Evolutionary conservation across 371 early-diverging fungal species (phyloP).

Genomic region (Batkoa obscura): DNA sequence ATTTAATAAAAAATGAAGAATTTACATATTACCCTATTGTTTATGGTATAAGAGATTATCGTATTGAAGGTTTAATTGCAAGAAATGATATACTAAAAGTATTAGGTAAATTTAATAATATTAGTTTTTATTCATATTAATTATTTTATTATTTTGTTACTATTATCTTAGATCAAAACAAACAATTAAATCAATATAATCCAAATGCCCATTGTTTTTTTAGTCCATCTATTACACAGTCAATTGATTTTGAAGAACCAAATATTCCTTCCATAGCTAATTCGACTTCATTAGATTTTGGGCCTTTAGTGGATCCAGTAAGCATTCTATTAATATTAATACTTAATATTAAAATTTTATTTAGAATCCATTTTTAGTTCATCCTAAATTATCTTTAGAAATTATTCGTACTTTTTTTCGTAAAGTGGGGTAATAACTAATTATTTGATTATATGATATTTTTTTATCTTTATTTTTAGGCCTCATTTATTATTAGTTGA

Average conservation of each 20-base stretch:
- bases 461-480: constrained; percentile 12
- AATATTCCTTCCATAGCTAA: constrained; percentile 7
- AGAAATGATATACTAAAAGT: constrained; percentile 55
- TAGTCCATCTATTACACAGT: constrained; percentile 2
- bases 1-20: constrained; percentile 23
- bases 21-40: constrained; percentile 77
- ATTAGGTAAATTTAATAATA: constrained; percentile 17
- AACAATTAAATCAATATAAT: constrained; percentile 21
- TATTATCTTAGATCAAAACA: constrained; percentile 21
- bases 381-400: constrained; percentile 61
- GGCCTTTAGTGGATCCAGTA: constrained; percentile 50
- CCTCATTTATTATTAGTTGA: constrained; percentile 56
- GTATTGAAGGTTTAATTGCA: constrained; percentile 63
- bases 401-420: constrained; percentile 80
- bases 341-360: background rate
- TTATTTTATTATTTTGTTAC: background rate
- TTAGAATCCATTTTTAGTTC: constrained; percentile 65
- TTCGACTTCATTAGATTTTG: constrained; percentile 41
- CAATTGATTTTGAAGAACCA: background rate
- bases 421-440: constrained; percentile 45
- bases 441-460: background rate
- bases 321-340: background rate
- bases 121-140: background rate
- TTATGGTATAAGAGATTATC: constrained; percentile 33
- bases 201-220: constrained; percentile 33